Evolutionary conservation across 257 asterid genomes (phyloP).

Genomic region (Verbascum thapsus): DNA sequence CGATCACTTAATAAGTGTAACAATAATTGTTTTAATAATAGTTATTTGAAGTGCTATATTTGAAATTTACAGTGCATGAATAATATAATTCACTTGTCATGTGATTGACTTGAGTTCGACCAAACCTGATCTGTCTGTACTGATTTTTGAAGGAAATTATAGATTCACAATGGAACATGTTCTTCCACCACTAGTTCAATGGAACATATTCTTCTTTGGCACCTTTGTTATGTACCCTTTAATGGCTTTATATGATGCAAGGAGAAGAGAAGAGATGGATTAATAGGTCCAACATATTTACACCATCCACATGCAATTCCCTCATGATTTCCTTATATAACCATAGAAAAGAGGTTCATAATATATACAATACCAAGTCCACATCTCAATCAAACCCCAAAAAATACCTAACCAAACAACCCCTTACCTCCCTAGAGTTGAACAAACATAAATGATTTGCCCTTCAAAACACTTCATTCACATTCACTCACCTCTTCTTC

Average conservation of each 20-base stretch:
- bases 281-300: constrained; percentile 40
- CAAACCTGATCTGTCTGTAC: background rate
- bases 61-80: no score
- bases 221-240: constrained; percentile 1
- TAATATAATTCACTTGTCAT: background rate
- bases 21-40: no score
- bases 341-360: constrained; percentile 35
- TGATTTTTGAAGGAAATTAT: background rate
- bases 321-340: constrained; percentile 32
- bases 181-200: constrained; percentile 23
- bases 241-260: background rate
- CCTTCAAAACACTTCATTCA: constrained; percentile 11
- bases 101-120: background rate
- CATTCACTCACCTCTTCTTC: constrained; percentile 20
- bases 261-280: constrained; percentile 12
- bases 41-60: background rate
- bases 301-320: constrained; percentile 48
- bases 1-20: background rate
- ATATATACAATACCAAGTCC: constrained; percentile 38
- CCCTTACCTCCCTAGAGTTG: constrained; percentile 17
- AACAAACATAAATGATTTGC: constrained; percentile 11
- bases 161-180: constrained; percentile 23
- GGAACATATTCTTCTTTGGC: constrained; percentile 32
- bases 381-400: constrained; percentile 29
- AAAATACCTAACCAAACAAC: constrained; percentile 32